Percentiles rank a stretch among this genome's conserved stretches.
phyloP scores from a whole-genome alignment of 2,329 filamentous ascomycete species.

The Fusarium sp. region DNA sequence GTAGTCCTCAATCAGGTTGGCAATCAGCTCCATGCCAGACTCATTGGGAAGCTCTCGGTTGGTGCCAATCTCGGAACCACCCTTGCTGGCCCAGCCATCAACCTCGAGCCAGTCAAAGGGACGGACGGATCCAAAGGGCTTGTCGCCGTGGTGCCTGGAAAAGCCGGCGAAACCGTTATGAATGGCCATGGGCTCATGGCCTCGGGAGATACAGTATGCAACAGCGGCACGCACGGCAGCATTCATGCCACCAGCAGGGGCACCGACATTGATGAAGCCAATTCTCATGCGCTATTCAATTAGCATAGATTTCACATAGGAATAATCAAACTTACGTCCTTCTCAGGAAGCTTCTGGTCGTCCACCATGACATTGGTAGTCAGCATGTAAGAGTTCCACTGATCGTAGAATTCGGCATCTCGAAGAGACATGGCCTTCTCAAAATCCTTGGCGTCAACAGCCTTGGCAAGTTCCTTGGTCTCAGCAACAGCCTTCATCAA shows the following conservation, averaged over 20 bases:
- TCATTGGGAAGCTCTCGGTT: constrained; percentile 93
- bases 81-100: constrained; percentile 94
- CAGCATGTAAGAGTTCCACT: constrained; percentile 90
- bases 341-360: constrained; percentile 72
- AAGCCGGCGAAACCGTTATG: constrained; percentile 98
- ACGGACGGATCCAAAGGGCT: constrained; percentile 84
- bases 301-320: neutral
- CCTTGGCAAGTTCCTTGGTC: constrained; percentile 85
- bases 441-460: constrained; percentile 88
- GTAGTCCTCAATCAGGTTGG: constrained; percentile 85
- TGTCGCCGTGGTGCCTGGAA: constrained; percentile 87
- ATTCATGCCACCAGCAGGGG: constrained; percentile 98
- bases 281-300: constrained; percentile 83
- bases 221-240: constrained; percentile 93
- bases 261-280: constrained; percentile 96
- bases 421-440: constrained; percentile 87
- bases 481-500: constrained; percentile 89
- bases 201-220: constrained; percentile 89
- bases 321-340: constrained; percentile 68
- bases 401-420: constrained; percentile 93
- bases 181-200: constrained; percentile 92
- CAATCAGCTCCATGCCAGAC: constrained; percentile 83
- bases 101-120: constrained; percentile 93
- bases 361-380: constrained; percentile 86
- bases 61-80: constrained; percentile 97